Evolutionary conservation across 2,329 filamentous ascomycete genomes (phyloP).

Genomic region (Colletotrichum kahawae): DNA sequence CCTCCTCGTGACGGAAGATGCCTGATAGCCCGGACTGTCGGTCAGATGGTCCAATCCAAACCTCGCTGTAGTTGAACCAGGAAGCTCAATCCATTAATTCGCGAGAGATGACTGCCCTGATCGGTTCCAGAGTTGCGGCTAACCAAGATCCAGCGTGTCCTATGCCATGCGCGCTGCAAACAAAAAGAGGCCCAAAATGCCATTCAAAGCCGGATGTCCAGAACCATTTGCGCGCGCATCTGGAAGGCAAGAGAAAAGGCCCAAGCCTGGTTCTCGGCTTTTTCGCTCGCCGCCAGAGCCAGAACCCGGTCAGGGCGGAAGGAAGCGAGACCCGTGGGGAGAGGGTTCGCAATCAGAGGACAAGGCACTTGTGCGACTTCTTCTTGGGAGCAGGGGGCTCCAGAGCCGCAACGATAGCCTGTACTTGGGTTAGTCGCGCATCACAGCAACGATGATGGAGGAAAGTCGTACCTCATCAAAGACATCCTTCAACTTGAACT

Average conservation of each 20-base stretch:
- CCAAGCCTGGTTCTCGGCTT: constrained; percentile 21
- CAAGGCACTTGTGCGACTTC: constrained; percentile 71
- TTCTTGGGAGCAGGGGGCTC: constrained; percentile 88
- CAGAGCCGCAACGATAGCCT: constrained; percentile 95
- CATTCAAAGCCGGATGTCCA: constrained; percentile 11
- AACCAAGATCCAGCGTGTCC: constrained; percentile 16
- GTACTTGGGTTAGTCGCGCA: constrained; percentile 21
- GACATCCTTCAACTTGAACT: constrained; percentile 98
- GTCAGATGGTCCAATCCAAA: constrained; percentile 17
- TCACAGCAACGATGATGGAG: not conserved
- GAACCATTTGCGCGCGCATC: constrained; percentile 19
- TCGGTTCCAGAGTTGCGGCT: constrained; percentile 10
- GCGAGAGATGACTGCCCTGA: constrained; percentile 7
- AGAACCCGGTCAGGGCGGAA: constrained; percentile 12
- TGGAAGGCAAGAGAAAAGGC: constrained; percentile 13
- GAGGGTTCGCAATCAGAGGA: constrained; percentile 55
- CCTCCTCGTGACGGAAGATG: not conserved
- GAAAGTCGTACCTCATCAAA: constrained; percentile 85
- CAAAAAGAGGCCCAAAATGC: constrained; percentile 18
- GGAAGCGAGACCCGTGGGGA: constrained; percentile 6
- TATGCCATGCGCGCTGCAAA: constrained; percentile 23
- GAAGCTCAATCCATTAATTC: constrained; percentile 11
- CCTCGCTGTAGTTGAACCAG: constrained; percentile 13
- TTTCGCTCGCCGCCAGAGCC: constrained; percentile 16
- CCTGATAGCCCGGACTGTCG: constrained; percentile 6